These are phyloP conservation scores for Hibiscus mutabilis DNA, from an alignment of 345 rosid genomes.

Conservation along the genomic window DNA sequence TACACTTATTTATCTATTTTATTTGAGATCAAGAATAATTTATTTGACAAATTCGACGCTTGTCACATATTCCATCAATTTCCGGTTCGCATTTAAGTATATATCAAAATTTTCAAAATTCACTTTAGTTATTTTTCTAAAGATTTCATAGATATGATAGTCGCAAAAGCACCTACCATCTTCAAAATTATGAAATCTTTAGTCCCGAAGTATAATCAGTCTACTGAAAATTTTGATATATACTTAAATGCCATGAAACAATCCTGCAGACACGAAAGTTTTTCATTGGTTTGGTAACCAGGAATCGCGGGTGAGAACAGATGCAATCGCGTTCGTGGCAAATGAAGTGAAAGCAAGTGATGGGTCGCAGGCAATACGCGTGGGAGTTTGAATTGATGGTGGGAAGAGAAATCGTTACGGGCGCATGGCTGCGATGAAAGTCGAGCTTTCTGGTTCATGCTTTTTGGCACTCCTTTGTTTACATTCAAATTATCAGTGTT, in stretches of 20 bases:
- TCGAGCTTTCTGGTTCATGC: neutral
- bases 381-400: conserved; percentile 4
- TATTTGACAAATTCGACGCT: too few species aligned
- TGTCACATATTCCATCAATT: too few species aligned
- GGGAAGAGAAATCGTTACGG: conserved; percentile 15
- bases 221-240: conserved; percentile 60
- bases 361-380: conserved; percentile 8
- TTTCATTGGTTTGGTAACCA: conserved; percentile 74
- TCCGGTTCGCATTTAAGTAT: neutral
- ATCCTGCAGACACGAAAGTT: conserved; percentile 82
- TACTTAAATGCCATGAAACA: conserved; percentile 77
- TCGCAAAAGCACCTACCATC: conserved; percentile 64
- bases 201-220: conserved; percentile 62
- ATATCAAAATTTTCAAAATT: too few species aligned
- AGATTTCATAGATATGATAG: too few species aligned
- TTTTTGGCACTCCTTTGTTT: neutral
- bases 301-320: conserved; percentile 52
- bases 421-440: conserved; percentile 20
- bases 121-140: too few species aligned
- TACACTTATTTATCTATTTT: too few species aligned
- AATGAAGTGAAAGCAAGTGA: conserved; percentile 8
- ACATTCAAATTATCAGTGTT: too few species aligned
- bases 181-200: conserved; percentile 81
- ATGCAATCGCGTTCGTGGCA: conserved; percentile 47
- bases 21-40: too few species aligned